These are phyloP conservation scores for Collybia sordida DNA, from an alignment of 768 basidiomycete genomes.

Conservation along the genomic window DNA sequence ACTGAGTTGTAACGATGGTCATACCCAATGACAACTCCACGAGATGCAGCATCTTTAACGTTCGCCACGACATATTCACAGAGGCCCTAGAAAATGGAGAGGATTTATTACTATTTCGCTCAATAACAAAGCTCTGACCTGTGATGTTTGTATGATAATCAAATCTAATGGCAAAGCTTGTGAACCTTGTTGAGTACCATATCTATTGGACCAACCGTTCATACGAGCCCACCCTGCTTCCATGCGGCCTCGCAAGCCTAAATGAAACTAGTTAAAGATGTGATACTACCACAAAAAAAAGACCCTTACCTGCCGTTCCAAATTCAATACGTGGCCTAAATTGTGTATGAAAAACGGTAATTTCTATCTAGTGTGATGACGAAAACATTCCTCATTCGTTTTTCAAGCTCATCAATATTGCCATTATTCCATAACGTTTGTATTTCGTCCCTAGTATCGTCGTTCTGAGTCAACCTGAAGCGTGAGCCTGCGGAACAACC, in stretches of 20 bases:
- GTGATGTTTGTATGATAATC: constrained; percentile 78
- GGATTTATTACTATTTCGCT: neutral
- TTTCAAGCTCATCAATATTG: constrained; percentile 49
- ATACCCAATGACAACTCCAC: constrained; percentile 82
- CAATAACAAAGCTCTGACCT: constrained; percentile 38
- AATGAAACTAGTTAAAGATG: constrained; percentile 1
- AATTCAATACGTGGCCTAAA: constrained; percentile 74
- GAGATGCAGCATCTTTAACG: constrained; percentile 48
- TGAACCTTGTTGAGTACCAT: neutral
- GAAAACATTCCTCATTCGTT: constrained; percentile 48
- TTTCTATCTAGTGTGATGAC: neutral
- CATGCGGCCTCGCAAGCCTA: constrained; percentile 80
- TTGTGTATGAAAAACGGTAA: neutral
- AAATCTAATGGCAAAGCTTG: constrained; percentile 43
- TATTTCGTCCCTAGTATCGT: constrained; percentile 48
- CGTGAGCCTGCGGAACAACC: neutral
- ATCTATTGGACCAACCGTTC: constrained; percentile 51
- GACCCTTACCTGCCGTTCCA: constrained; percentile 73
- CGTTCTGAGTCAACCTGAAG: constrained; percentile 45
- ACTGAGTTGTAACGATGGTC: constrained; percentile 84
- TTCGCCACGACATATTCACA: constrained; percentile 65
- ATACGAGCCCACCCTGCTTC: constrained; percentile 89
- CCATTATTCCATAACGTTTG: constrained; percentile 41
- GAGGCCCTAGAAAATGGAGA: constrained; percentile 54
- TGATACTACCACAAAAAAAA: neutral